A percentile compares a stretch with the other conserved stretches of the same genome.
Conservation (phyloP, 257 asterid species). For the Thymus quinquecostatus region DNA sequence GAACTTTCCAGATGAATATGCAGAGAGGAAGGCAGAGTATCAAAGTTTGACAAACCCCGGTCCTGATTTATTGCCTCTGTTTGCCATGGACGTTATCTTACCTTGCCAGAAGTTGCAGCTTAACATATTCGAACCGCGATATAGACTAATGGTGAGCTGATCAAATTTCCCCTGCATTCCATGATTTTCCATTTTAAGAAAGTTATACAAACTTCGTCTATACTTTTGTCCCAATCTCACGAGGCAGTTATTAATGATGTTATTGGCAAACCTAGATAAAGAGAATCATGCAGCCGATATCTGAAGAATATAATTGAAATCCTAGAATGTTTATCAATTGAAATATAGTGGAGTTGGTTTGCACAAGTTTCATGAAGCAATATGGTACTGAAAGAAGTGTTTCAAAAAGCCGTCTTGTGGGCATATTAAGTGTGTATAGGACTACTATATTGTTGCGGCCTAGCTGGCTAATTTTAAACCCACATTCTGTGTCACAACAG, state of each 20-base stretch:
- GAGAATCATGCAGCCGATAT: slow-evolving; percentile 2
- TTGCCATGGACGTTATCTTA: slow-evolving; percentile 93
- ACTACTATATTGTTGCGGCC: slow-evolving; percentile 21
- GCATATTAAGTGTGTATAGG: background rate
- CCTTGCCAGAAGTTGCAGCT: slow-evolving; percentile 97
- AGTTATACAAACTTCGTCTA: background rate
- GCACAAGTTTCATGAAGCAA: background rate
- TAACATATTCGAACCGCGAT: slow-evolving; percentile 98
- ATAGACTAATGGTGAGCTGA: slow-evolving; percentile 92
- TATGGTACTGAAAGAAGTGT: background rate
- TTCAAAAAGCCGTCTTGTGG: slow-evolving; percentile 6
- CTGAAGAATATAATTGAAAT: background rate
- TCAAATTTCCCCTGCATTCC: slow-evolving; percentile 12
- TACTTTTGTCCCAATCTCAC: background rate
- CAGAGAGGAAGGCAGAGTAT: slow-evolving; percentile 83
- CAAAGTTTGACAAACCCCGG: slow-evolving; percentile 69
- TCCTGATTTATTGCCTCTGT: slow-evolving; percentile 87
- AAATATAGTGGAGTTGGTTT: background rate
- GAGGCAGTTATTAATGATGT: background rate
- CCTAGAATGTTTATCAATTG: background rate
- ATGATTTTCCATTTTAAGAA: background rate
- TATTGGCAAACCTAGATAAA: background rate
- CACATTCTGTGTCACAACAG: slow-evolving; percentile 45
- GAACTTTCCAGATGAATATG: slow-evolving; percentile 89
- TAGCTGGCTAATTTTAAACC: slow-evolving; percentile 27